Conservation (phyloP, 78 protist genomes). For the Tieghemostelium lacteum region DNA sequence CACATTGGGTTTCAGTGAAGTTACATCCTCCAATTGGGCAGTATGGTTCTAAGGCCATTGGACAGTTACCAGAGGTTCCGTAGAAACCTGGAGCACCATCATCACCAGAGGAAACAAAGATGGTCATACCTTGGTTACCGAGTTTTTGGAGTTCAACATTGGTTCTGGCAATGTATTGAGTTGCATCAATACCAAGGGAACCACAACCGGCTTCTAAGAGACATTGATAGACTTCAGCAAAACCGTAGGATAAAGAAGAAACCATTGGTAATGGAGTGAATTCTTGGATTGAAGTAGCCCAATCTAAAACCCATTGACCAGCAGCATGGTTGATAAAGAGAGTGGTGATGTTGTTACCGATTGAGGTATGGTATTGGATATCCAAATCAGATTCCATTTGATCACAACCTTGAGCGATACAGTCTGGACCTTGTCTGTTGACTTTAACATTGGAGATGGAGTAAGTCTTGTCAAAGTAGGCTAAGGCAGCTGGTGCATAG, state of each 20-base stretch:
- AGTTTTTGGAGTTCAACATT: constrained; percentile 76
- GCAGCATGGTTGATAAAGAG: constrained; percentile 42
- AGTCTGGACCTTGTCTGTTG: constrained; percentile 40
- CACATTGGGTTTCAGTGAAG: constrained; percentile 25
- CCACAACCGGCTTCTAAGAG: constrained; percentile 36
- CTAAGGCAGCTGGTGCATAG: constrained; percentile 60
- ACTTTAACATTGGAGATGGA: constrained; percentile 25
- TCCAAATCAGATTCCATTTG: constrained; percentile 75
- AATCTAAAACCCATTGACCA: constrained; percentile 73
- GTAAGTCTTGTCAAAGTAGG: constrained; percentile 10
- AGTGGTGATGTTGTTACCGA: constrained; percentile 44
- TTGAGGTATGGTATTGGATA: constrained; percentile 63
- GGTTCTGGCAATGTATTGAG: constrained; percentile 55
- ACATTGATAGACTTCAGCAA: constrained; percentile 79
- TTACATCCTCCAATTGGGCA: constrained; percentile 82
- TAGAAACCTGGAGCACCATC: constrained; percentile 79
- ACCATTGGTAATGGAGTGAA: constrained; percentile 54
- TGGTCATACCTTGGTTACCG: constrained; percentile 75
- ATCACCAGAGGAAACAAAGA: constrained; percentile 85
- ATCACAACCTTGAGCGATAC: constrained; percentile 50
- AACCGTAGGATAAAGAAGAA: constrained; percentile 76
- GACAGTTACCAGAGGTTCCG: constrained; percentile 79
- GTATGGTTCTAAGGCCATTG: constrained; percentile 41
- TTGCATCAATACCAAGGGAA: constrained; percentile 13
- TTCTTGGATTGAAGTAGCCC: constrained; percentile 17